Evolutionary conservation across 345 rosid species (phyloP).

Genomic region (Cardamine chenopodiifolia): DNA sequence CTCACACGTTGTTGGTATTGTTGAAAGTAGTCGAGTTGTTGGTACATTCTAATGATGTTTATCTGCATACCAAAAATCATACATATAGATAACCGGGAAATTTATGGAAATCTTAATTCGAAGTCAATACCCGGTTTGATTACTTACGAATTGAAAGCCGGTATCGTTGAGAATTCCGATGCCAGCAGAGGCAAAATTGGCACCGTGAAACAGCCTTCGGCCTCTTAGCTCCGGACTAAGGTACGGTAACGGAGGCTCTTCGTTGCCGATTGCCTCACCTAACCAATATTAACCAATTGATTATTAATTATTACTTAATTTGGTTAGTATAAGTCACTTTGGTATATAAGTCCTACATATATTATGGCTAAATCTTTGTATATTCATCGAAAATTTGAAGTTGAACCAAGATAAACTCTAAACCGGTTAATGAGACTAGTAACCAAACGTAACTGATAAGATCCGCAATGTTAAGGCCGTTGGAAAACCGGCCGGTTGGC

Average conservation of each 20-base stretch:
- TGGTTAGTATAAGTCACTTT: neutral
- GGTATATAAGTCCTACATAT: neutral
- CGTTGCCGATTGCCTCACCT: constrained; percentile 72
- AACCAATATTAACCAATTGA: constrained; percentile 15
- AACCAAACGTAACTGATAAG: constrained; percentile 57
- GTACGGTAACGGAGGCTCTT: constrained; percentile 69
- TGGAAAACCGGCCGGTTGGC: constrained; percentile 83
- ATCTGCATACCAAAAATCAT: constrained; percentile 43
- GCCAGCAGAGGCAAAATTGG: constrained; percentile 95
- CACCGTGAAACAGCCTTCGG: constrained; percentile 66
- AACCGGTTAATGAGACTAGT: neutral
- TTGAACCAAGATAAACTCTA: neutral
- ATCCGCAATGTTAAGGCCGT: constrained; percentile 83
- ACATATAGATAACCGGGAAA: neutral
- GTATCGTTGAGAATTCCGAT: constrained; percentile 91
- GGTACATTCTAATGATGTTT: constrained; percentile 63
- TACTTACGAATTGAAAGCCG: constrained; percentile 80
- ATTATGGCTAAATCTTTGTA: neutral
- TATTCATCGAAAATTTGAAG: neutral
- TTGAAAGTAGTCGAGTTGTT: constrained; percentile 58
- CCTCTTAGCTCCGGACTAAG: constrained; percentile 69
- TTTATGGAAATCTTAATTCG: neutral
- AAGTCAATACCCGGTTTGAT: neutral
- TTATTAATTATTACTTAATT: neutral
- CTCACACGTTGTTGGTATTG: constrained; percentile 66